These are phyloP conservation scores for Ogataea nakhonphanomensis DNA, from an alignment of 805 yeast genomes.

Conservation along the genomic window DNA sequence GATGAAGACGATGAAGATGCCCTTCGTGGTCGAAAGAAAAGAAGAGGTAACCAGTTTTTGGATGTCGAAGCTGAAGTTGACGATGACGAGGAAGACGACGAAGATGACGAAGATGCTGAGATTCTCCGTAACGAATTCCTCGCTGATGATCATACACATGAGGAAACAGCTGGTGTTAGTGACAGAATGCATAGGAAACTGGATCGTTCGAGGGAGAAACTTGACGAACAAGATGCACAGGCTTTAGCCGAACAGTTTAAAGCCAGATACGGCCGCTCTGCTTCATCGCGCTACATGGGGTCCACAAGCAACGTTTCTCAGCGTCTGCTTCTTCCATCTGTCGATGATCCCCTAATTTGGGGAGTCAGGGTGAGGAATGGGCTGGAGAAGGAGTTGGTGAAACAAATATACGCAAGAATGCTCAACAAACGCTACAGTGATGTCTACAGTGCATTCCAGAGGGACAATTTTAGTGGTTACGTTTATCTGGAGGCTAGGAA, in stretches of 20 bases:
- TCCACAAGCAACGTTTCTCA: conserved; percentile 86
- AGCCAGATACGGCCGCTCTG: conserved; percentile 86
- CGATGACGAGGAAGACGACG: conserved; percentile 91
- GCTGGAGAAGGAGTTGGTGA: conserved; percentile 85
- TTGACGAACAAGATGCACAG: conserved; percentile 94
- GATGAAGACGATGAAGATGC: conserved; percentile 35
- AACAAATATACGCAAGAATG: conserved; percentile 80
- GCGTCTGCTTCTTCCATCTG: conserved; percentile 88
- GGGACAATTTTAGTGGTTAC: conserved; percentile 90
- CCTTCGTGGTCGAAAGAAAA: conserved; percentile 43
- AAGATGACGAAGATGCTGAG: conserved; percentile 95
- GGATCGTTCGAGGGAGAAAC: conserved; percentile 76
- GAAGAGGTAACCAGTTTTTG: conserved; percentile 77
- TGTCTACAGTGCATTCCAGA: conserved; percentile 85
- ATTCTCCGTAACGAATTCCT: conserved; percentile 78
- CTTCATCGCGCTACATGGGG: conserved; percentile 79
- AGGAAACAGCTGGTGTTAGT: conserved; percentile 41
- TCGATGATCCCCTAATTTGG: conserved; percentile 94
- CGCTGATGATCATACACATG: conserved; percentile 69
- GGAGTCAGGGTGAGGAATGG: conserved; percentile 94
- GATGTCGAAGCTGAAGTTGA: conserved; percentile 99
- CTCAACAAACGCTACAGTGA: conserved; percentile 74
- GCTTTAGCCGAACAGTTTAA: conserved; percentile 86
- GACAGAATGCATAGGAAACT: conserved; percentile 88
- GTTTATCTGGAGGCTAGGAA: conserved; percentile 92